A percentile compares a stretch with the other conserved stretches of the same genome.
These are phyloP conservation scores for Rhododendron molle DNA, from an alignment of 148 eudicot species.

Conservation along the genomic window DNA sequence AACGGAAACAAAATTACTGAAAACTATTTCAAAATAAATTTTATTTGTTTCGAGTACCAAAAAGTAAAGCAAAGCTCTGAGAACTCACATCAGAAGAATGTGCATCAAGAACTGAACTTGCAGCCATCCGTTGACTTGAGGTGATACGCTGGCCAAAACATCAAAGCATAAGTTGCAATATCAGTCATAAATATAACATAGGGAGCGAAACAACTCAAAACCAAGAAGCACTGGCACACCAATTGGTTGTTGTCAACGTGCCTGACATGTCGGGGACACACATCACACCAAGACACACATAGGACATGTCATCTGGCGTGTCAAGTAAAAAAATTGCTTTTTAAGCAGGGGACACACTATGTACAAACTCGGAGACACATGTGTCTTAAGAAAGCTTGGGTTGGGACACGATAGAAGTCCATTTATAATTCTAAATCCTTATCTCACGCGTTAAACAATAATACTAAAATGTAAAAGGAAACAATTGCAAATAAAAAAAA, in stretches of 20 bases:
- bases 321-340: not conserved
- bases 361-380: not conserved
- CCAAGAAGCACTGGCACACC: not conserved
- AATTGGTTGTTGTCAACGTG: not conserved
- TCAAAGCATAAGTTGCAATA: not conserved
- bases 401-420: not conserved
- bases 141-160: constrained; percentile 67
- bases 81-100: constrained; percentile 71
- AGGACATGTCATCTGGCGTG: not conserved
- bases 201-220: not conserved
- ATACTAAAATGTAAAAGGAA: not conserved
- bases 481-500: not conserved
- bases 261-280: not conserved
- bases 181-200: not conserved
- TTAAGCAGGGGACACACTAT: not conserved
- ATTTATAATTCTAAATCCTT: not conserved
- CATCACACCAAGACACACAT: not conserved
- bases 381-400: not conserved
- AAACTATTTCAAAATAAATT: not conserved
- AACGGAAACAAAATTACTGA: not conserved
- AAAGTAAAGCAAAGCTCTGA: not conserved
- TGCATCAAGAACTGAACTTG: constrained; percentile 88
- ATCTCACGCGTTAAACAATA: not conserved
- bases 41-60: not conserved
- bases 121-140: constrained; percentile 83